Base-by-base conservation (phyloP, 2,329 filamentous ascomycete genomes). In the Penicillium italicum region DNA sequence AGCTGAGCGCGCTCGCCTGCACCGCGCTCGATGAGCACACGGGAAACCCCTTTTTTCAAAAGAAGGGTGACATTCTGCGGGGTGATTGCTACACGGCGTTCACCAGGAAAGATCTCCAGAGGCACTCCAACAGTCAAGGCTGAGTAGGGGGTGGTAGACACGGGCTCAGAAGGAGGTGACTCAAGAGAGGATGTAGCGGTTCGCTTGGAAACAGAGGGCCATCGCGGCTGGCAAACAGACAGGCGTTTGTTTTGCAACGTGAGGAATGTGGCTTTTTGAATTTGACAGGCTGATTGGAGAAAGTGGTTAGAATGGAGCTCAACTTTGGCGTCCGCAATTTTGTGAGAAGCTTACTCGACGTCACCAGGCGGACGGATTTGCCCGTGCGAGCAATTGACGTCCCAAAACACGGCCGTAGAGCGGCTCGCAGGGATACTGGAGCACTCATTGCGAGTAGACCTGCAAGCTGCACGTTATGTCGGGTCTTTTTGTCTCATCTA, bases 1-100 rank as follows among this genome's bases (percentile, higher is more conserved):
- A 95, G 91, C 56, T 91, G 87, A 40, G 91, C 90, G 60, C 85
- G 81, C 45, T 81, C 78, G 10, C 91, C 91, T n/a, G 91, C 91
- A 36, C 89, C 89, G 20, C 85, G 84, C 76, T 96, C 89, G 36
- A 96, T 82, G 3, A 96, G 76, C 24, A 96, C 83, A 59, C 85
- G 84, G 33, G 80, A 81, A 71, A 91, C 94, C 33, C 91, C 91
- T 72, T 95, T 96, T 72, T 95, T 95, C 60, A 92, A 83, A 1
- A 96, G 77, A 1, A 95, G 77, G 2, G 86, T 82, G 16, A 91
- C 89, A 76, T 96, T 96, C 61, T 89, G 85, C 1, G 91, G 91
- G 0, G 90, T 93, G 53, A 96, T 81, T 30, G 91, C 90, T 14
- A 96, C 91, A 48, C 91, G 88, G 40, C 88, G 85, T 76, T 96